Evolutionary conservation across 331 rosid species (phyloP).

Genomic region (Rosa hybrid): DNA sequence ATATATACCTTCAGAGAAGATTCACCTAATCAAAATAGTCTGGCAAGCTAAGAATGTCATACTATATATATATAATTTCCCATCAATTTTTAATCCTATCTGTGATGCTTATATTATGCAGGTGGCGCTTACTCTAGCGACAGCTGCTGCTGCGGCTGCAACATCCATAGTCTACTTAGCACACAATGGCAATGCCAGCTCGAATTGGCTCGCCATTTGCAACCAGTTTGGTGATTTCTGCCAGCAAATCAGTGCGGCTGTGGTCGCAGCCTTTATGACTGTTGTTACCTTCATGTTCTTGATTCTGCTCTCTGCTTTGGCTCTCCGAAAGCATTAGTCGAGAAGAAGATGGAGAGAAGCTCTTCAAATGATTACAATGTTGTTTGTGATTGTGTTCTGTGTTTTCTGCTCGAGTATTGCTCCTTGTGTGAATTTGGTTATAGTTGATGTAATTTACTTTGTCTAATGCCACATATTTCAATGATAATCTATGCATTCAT

Average conservation of each 20-base stretch:
- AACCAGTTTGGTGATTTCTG: slow-evolving; percentile 79
- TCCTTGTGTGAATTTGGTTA: slow-evolving; percentile 11
- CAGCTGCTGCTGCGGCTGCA: slow-evolving; percentile 66
- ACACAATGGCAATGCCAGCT: slow-evolving; percentile 65
- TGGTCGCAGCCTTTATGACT: slow-evolving; percentile 56
- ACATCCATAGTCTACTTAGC: slow-evolving; percentile 79
- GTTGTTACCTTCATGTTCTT: slow-evolving; percentile 47
- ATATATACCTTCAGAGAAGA: no score
- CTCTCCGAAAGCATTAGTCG: slow-evolving; percentile 43
- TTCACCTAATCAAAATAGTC: no score
- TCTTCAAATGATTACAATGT: background rate
- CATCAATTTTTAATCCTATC: no score
- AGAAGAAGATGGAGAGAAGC: background rate
- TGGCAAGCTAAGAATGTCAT: no score
- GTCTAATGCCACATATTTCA: background rate
- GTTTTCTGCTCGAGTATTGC: background rate
- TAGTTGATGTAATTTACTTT: slow-evolving; percentile 10
- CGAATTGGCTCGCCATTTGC: slow-evolving; percentile 87
- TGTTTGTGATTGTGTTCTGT: slow-evolving; percentile 14
- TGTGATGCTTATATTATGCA: slow-evolving; percentile 9
- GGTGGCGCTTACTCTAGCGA: slow-evolving; percentile 70
- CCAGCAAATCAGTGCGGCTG: slow-evolving; percentile 60
- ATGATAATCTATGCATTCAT: background rate
- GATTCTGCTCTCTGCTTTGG: slow-evolving; percentile 57
- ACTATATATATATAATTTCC: no score